A percentile compares a stretch with the other conserved stretches of the same genome.
Conservation (phyloP, 2,329 filamentous ascomycete genomes). For the Stromatinia cepivora region DNA sequence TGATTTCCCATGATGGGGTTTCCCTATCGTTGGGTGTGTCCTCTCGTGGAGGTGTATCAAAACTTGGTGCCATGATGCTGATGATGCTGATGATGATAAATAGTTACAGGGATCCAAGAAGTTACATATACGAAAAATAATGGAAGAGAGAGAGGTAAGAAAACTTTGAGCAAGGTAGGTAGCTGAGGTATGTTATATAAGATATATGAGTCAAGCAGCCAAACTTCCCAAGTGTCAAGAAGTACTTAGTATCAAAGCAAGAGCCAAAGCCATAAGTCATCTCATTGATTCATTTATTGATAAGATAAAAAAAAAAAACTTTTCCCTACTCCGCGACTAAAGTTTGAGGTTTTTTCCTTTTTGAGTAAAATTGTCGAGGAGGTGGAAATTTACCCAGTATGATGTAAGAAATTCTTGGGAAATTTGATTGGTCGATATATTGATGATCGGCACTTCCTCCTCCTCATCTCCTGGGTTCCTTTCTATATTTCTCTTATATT, state of each 20-base stretch:
- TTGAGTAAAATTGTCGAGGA: constrained; percentile 36
- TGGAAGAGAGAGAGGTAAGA: not conserved
- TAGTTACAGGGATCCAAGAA: not conserved
- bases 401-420: not conserved
- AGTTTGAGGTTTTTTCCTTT: constrained; percentile 29
- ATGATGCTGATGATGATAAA: not conserved
- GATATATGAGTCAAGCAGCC: too few species aligned
- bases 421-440: not conserved
- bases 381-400: constrained; percentile 9
- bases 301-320: constrained; percentile 15
- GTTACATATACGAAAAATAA: not conserved
- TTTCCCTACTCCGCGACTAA: not conserved
- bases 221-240: not conserved
- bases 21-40: constrained; percentile 9
- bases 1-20: constrained; percentile 29
- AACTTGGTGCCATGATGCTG: constrained; percentile 27
- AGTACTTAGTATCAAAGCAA: not conserved
- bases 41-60: constrained; percentile 20
- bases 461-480: not conserved
- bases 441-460: not conserved
- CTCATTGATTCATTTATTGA: not conserved
- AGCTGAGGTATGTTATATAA: not conserved
- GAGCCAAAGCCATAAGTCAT: too few species aligned
- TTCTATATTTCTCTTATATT: too few species aligned
- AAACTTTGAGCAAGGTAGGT: not conserved